These are phyloP conservation scores for Magnolia kwangsiensis DNA, from an alignment of 164 flowering plant genomes.

Conservation along the genomic window DNA sequence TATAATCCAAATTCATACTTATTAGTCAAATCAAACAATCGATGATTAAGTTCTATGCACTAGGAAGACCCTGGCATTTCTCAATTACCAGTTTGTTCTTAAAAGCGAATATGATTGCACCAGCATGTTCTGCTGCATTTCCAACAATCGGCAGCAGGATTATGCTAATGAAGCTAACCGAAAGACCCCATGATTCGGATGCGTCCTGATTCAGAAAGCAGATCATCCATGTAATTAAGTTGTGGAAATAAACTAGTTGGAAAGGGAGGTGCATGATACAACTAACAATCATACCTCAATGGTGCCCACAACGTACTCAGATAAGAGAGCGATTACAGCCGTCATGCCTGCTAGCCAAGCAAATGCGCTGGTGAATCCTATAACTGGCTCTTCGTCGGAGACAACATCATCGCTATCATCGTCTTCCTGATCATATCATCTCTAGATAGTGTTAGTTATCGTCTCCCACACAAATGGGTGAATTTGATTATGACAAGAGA, in stretches of 20 bases:
- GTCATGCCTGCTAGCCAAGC: slow-evolving; percentile 78
- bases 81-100: slow-evolving; percentile 78
- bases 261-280: background rate
- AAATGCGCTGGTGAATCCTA: slow-evolving; percentile 72
- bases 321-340: slow-evolving; percentile 59
- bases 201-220: slow-evolving; percentile 46
- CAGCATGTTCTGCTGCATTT: slow-evolving; percentile 97
- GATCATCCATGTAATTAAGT: background rate
- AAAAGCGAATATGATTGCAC: slow-evolving; percentile 82
- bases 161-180: slow-evolving; percentile 84
- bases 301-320: slow-evolving; percentile 78
- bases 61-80: slow-evolving; percentile 5
- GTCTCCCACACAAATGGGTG: background rate
- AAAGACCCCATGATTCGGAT: slow-evolving; percentile 80
- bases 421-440: slow-evolving; percentile 10
- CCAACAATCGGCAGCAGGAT: slow-evolving; percentile 91
- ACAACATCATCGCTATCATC: slow-evolving; percentile 35
- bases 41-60: background rate
- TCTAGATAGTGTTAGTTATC: background rate
- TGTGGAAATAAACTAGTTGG: background rate
- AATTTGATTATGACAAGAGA: background rate
- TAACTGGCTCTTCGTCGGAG: slow-evolving; percentile 39
- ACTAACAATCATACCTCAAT: slow-evolving; percentile 60
- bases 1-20: background rate
- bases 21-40: background rate